Evolutionary conservation across 2,329 filamentous ascomycete genomes (phyloP).

Genomic region (Thelonectria olida): DNA sequence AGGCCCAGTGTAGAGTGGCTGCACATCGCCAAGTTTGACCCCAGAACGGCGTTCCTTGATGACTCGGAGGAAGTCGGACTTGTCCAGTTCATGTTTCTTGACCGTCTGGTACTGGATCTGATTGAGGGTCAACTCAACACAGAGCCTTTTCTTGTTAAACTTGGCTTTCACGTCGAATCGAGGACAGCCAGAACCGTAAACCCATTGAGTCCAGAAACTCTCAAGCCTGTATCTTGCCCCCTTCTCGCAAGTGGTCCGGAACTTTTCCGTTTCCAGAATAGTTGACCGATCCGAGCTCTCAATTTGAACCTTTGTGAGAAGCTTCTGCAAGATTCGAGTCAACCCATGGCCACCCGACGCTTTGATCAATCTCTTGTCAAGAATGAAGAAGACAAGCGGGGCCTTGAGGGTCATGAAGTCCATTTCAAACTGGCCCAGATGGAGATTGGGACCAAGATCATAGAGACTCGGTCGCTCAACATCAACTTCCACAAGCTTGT

Average conservation of each 20-base stretch:
- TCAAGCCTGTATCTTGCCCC: slow-evolving; percentile 88
- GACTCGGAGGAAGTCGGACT: slow-evolving; percentile 82
- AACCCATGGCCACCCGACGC: slow-evolving; percentile 83
- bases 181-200: slow-evolving; percentile 87
- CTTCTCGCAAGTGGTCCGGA: slow-evolving; percentile 87
- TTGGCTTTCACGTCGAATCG: slow-evolving; percentile 85
- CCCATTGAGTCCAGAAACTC: slow-evolving; percentile 93
- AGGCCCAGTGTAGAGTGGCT: slow-evolving; percentile 88
- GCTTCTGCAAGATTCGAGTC: slow-evolving; percentile 83
- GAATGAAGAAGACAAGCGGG: slow-evolving; percentile 88
- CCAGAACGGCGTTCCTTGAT: slow-evolving; percentile 80
- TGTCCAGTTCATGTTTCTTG: slow-evolving; percentile 64
- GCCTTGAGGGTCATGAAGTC: slow-evolving; percentile 94
- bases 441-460: slow-evolving; percentile 79
- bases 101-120: slow-evolving; percentile 70
- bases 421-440: slow-evolving; percentile 83
- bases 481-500: slow-evolving; percentile 84
- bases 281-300: slow-evolving; percentile 69
- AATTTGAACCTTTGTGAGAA: slow-evolving; percentile 86
- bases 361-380: slow-evolving; percentile 91
- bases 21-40: slow-evolving; percentile 74
- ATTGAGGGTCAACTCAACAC: slow-evolving; percentile 88
- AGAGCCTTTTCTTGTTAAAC: slow-evolving; percentile 98
- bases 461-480: slow-evolving; percentile 83
- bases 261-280: slow-evolving; percentile 77